These are phyloP conservation scores for Ettlia oleoabundans DNA, from an alignment of 139 green algal species.

Conservation along the genomic window DNA sequence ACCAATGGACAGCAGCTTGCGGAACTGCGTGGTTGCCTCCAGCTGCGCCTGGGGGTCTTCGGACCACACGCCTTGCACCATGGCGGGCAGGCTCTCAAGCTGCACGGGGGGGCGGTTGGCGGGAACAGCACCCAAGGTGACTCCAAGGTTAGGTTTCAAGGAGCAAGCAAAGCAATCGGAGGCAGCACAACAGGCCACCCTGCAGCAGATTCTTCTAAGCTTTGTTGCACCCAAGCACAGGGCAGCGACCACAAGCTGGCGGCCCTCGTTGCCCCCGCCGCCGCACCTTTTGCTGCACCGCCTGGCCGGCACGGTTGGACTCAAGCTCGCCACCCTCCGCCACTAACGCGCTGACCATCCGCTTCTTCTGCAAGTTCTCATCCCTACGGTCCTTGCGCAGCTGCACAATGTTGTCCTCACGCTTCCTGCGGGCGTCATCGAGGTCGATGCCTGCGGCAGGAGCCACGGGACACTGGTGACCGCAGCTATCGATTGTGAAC, in stretches of 20 bases:
- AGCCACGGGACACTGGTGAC: background rate
- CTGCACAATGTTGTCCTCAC: conserved; percentile 97
- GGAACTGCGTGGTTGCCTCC: conserved; percentile 96
- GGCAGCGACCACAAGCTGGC: background rate
- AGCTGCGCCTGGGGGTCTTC: conserved; percentile 87
- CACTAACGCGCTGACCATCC: conserved; percentile 63
- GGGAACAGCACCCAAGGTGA: background rate
- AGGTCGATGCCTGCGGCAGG: conserved; percentile 73
- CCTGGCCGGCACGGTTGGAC: conserved; percentile 36
- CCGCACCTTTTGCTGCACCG: conserved; percentile 53
- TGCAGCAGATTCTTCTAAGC: background rate
- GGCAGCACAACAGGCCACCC: no score
- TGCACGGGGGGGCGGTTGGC: conserved; percentile 42
- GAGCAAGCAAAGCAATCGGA: no score
- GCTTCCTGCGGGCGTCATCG: conserved; percentile 94
- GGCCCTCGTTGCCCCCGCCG: background rate
- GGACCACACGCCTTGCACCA: conserved; percentile 91
- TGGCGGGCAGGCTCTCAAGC: conserved; percentile 93
- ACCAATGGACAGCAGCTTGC: conserved; percentile 99
- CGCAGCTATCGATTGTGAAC: background rate
- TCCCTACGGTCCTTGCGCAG: conserved; percentile 97
- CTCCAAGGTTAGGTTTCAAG: no score
- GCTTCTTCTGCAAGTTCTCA: conserved; percentile 98
- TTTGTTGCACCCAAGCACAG: background rate
- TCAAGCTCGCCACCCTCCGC: conserved; percentile 42